A percentile compares a stretch with the other conserved stretches of the same genome.
Evolutionary conservation across 352 stramenopile species (phyloP).

Genomic region (Phytophthora pistaciae): DNA sequence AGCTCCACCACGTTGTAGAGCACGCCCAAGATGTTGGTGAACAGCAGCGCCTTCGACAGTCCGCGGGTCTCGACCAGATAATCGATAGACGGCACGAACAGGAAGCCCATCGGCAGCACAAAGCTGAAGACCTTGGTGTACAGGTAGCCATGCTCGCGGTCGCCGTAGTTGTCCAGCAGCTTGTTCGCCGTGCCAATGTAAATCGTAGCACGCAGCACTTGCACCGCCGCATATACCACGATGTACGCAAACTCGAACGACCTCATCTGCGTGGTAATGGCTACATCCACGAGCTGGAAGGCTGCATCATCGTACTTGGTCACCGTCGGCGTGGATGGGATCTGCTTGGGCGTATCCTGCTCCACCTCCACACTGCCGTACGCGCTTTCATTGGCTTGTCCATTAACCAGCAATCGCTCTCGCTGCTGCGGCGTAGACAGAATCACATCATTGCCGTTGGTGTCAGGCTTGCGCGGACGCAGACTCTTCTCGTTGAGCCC

Average conservation of each 20-base stretch:
- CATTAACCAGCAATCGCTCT: constrained; percentile 41
- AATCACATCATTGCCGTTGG: constrained; percentile 20
- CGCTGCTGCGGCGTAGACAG: constrained; percentile 33
- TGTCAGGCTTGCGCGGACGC: constrained; percentile 17
- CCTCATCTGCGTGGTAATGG: constrained; percentile 66
- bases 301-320: constrained; percentile 31
- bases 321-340: constrained; percentile 14
- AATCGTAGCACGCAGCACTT: constrained; percentile 82
- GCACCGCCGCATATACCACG: constrained; percentile 70
- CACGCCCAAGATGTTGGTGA: constrained; percentile 78
- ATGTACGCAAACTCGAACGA: constrained; percentile 88
- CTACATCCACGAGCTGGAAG: constrained; percentile 62
- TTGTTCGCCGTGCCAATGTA: constrained; percentile 92
- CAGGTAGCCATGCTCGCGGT: constrained; percentile 63
- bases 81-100: constrained; percentile 89
- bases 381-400: constrained; percentile 20
- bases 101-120: constrained; percentile 81
- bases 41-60: constrained; percentile 69
- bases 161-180: constrained; percentile 84
- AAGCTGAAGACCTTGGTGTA: constrained; percentile 92
- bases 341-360: constrained; percentile 14
- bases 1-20: constrained; percentile 81
- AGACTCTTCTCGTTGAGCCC: constrained; percentile 76
- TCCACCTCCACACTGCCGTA: constrained; percentile 40
- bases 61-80: constrained; percentile 82